Evolutionary conservation across 352 stramenopile genomes (phyloP).

Genomic region (Plasmopara muralis): DNA sequence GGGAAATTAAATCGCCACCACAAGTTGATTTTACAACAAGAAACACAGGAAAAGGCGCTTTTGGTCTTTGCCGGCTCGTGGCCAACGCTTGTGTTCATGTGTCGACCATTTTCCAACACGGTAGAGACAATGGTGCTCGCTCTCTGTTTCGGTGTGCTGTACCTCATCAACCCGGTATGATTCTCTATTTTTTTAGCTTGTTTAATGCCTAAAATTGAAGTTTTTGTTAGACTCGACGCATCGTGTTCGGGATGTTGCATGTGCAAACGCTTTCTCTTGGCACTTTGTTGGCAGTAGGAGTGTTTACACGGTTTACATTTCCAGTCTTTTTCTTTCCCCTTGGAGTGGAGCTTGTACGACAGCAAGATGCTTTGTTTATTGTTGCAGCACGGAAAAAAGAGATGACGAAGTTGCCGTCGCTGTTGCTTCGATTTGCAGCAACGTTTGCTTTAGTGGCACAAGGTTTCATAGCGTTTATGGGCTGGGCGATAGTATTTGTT

Average conservation of each 20-base stretch:
- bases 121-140: constrained; percentile 62
- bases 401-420: neutral
- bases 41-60: constrained; percentile 26
- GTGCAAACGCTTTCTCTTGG: constrained; percentile 57
- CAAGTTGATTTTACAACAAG: constrained; percentile 11
- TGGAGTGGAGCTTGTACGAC: constrained; percentile 52
- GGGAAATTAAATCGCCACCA: constrained; percentile 22
- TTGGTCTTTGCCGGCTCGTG: constrained; percentile 65
- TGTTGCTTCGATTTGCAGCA: constrained; percentile 19
- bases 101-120: constrained; percentile 78
- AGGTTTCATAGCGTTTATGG: constrained; percentile 42
- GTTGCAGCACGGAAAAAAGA: constrained; percentile 30
- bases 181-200: constrained; percentile 6
- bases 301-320: constrained; percentile 84
- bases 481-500: constrained; percentile 28
- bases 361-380: constrained; percentile 38
- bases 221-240: constrained; percentile 31
- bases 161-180: constrained; percentile 38
- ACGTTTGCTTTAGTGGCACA: constrained; percentile 29
- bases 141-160: constrained; percentile 44
- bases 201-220: neutral
- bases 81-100: constrained; percentile 56
- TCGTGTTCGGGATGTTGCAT: constrained; percentile 28
- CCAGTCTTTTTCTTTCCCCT: constrained; percentile 73
- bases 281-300: constrained; percentile 50